Evolutionary conservation across 148 eudicot genomes (phyloP).

Genomic region (Mesembryanthemum crystallinum): DNA sequence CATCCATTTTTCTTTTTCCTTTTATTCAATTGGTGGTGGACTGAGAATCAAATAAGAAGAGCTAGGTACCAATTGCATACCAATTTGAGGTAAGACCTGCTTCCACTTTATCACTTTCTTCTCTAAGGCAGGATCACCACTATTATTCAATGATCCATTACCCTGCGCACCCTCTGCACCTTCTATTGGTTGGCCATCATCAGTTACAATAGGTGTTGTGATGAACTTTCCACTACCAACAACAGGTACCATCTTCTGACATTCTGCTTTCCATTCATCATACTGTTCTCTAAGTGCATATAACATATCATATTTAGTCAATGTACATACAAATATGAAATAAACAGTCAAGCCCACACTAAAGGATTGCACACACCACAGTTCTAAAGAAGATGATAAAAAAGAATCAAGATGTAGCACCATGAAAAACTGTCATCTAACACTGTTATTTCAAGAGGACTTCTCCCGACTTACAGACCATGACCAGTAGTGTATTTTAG

Average conservation of each 20-base stretch:
- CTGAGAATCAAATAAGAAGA: background rate
- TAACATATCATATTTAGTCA: conserved; percentile 20
- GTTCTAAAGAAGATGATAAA: background rate
- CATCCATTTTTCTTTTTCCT: too few relatives aligned
- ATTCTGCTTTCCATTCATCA: conserved; percentile 75
- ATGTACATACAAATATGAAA: conserved; percentile 13
- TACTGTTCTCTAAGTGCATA: conserved; percentile 69
- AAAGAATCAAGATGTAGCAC: background rate
- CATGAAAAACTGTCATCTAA: background rate
- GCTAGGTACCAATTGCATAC: conserved; percentile 44
- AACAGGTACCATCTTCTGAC: conserved; percentile 75
- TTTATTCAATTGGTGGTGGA: background rate
- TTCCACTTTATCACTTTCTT: conserved; percentile 78
- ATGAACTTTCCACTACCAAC: conserved; percentile 74
- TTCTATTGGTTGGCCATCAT: conserved; percentile 60
- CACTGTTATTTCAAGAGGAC: background rate
- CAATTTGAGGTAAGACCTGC: conserved; percentile 84
- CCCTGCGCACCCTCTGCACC: conserved; percentile 26
- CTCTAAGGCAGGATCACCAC: conserved; percentile 34
- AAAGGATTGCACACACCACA: background rate
- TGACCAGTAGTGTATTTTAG: background rate
- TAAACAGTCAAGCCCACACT: conserved; percentile 2
- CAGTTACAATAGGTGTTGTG: conserved; percentile 57
- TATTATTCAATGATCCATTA: conserved; percentile 12
- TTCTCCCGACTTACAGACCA: background rate